Base-by-base conservation (phyloP, 805 yeast genomes). In the Barnettozyma populi region DNA sequence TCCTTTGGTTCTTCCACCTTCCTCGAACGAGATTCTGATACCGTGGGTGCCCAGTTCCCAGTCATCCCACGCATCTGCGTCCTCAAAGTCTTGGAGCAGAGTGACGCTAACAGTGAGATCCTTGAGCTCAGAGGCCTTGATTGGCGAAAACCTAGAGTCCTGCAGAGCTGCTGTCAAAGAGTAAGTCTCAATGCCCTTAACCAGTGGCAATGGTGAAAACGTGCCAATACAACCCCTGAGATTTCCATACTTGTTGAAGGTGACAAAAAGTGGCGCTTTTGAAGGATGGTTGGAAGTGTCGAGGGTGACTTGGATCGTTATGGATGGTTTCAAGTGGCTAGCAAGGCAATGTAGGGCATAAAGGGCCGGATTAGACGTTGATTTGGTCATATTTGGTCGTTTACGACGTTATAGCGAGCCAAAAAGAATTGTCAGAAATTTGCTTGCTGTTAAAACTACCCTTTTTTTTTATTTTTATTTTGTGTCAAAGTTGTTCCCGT, bases 161-260 rank as follows among this genome's bases (percentile, higher is more conserved):
- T 86, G 79, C 7, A 89, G 66, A 0, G 96, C 96, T 2, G 90
- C 81, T 34, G 74, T 66, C 16, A 84, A 45, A 0, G 96, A 73
- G 60, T 82, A 92, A 35, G 73, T 71, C 20, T 68, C 62, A 4
- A 90, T 73, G 0, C 94, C 96, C 1, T 59, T 44, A 16, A 74
- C 80, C 2, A 86, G 55, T 0, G 75, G 71, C 47, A 75, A 63
- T 14, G 76, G 67, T 18, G 73, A 69, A 62, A 94, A 94, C 0
- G 96, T 90, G 1, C 99, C 99, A 46, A 92, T 94, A 61, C 99
- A 92, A 0, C 99, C 99, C 38, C 98, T 71, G 42, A 92, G 69
- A 13, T 69, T 66, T 23, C 65, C 61, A 1, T 64, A 59, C 11
- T 41, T 37, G 56, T 80, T 82, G 96, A 97, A 94, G 0, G 98